Percentiles rank a stretch among this genome's conserved stretches.
Conservation (phyloP, 495 filamentous ascomycete genomes). For the Staphylotrichum longicolle region DNA sequence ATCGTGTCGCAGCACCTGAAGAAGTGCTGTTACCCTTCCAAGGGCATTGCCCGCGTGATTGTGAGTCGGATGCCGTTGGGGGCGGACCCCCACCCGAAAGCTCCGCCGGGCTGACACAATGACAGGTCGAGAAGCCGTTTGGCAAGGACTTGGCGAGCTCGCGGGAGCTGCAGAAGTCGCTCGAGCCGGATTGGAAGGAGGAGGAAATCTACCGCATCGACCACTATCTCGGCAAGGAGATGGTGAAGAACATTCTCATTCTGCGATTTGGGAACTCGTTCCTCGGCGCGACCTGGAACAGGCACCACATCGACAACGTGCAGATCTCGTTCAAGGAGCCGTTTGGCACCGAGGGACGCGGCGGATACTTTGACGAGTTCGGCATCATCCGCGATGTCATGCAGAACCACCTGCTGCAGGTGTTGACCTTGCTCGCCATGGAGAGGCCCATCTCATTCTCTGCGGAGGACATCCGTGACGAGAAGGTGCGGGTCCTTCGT, state of each 20-base stretch:
- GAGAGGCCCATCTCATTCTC: constrained; percentile 98
- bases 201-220: constrained; percentile 99
- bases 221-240: constrained; percentile 99
- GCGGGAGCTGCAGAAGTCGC: constrained; percentile 87
- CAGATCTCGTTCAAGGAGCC: constrained; percentile 99
- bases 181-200: constrained; percentile 98
- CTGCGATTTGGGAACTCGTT: constrained; percentile 98
- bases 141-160: constrained; percentile 95
- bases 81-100: no score
- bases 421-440: constrained; percentile 95
- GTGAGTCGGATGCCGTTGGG: constrained; percentile 49
- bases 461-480: constrained; percentile 96
- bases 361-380: constrained; percentile 99
- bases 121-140: constrained; percentile 97
- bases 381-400: constrained; percentile 99
- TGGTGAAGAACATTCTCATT: constrained; percentile 99
- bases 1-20: constrained; percentile 96
- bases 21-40: constrained; percentile 89
- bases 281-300: constrained; percentile 98
- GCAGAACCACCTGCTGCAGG: constrained; percentile 95
- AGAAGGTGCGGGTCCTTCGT: constrained; percentile 95
- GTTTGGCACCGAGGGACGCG: constrained; percentile 98
- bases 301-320: constrained; percentile 99
- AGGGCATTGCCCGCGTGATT: constrained; percentile 88
- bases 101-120: constrained; percentile 13